Conservation (phyloP, 1,139 yeast genomes). For the Hanseniaspora gamundiae region DNA sequence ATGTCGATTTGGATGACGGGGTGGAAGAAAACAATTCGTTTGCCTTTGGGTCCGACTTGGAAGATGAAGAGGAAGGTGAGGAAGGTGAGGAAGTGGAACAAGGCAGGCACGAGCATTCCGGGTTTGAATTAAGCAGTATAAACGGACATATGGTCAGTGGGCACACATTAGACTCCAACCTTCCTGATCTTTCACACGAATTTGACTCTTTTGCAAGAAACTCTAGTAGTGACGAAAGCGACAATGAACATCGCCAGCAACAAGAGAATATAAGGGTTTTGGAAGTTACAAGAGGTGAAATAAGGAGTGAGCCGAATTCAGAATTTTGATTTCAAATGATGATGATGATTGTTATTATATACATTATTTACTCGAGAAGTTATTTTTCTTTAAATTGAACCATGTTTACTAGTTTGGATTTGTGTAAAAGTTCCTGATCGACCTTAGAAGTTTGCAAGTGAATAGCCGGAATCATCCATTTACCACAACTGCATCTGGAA, state of each 20-base stretch:
- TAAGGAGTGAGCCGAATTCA: background rate
- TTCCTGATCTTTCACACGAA: background rate
- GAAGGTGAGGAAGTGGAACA: slow-evolving; percentile 8
- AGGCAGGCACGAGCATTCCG: slow-evolving; percentile 6
- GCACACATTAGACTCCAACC: background rate
- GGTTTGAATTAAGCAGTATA: background rate
- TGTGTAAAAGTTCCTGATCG: slow-evolving; percentile 37
- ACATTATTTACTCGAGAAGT: background rate
- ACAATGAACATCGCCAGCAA: slow-evolving; percentile 1
- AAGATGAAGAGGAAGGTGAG: slow-evolving; percentile 12
- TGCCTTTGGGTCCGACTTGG: slow-evolving; percentile 15
- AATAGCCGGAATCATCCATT: slow-evolving; percentile 91
- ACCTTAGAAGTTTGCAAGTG: slow-evolving; percentile 73
- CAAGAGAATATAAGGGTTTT: background rate
- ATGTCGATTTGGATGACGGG: slow-evolving; percentile 9
- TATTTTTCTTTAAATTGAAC: background rate
- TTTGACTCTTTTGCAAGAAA: background rate
- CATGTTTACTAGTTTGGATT: background rate
- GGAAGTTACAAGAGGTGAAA: background rate
- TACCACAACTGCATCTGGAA: slow-evolving; percentile 85
- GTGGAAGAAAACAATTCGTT: slow-evolving; percentile 6
- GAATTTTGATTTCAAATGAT: background rate
- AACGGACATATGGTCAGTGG: background rate
- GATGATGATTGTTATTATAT: background rate
- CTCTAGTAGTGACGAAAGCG: background rate